Percentiles rank a stretch among this genome's conserved stretches.
Evolutionary conservation across 768 basidiomycete species (phyloP).

Genomic region (Amylocystis lapponica): DNA sequence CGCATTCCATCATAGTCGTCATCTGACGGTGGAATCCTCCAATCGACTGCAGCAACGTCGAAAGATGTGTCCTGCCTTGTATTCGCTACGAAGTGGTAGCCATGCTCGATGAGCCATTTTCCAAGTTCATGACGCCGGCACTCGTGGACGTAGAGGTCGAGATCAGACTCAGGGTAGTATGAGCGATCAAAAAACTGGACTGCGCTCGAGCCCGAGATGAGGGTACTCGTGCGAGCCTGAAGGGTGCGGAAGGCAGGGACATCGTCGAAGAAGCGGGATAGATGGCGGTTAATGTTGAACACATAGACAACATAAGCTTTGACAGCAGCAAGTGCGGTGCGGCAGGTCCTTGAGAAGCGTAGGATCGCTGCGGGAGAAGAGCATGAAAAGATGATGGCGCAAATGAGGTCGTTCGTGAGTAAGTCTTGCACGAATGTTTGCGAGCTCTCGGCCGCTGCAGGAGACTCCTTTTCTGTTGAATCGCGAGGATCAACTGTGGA

Average conservation of each 20-base stretch:
- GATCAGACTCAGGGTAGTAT: slow-evolving; percentile 40
- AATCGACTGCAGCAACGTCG: background rate
- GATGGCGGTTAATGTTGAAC: slow-evolving; percentile 31
- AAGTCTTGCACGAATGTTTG: background rate
- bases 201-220: slow-evolving; percentile 50
- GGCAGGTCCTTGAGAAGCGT: background rate
- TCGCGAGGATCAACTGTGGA: no score
- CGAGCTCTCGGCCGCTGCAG: no score
- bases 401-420: background rate
- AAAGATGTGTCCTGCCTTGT: slow-evolving; percentile 17
- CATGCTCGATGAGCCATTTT: slow-evolving; percentile 28
- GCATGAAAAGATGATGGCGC: background rate
- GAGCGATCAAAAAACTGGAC: slow-evolving; percentile 46
- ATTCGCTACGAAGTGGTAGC: slow-evolving; percentile 25
- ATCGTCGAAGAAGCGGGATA: slow-evolving; percentile 32
- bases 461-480: no score
- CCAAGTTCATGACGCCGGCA: slow-evolving; percentile 26
- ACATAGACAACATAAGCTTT: slow-evolving; percentile 20
- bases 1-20: slow-evolving; percentile 19
- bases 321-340: slow-evolving; percentile 7
- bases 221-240: slow-evolving; percentile 35
- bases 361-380: background rate
- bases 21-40: background rate
- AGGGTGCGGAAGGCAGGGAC: slow-evolving; percentile 38
- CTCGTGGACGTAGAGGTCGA: slow-evolving; percentile 44